These are phyloP conservation scores for Xylaria sp. DNA, from an alignment of 2,329 filamentous ascomycete genomes.

Conservation along the genomic window DNA sequence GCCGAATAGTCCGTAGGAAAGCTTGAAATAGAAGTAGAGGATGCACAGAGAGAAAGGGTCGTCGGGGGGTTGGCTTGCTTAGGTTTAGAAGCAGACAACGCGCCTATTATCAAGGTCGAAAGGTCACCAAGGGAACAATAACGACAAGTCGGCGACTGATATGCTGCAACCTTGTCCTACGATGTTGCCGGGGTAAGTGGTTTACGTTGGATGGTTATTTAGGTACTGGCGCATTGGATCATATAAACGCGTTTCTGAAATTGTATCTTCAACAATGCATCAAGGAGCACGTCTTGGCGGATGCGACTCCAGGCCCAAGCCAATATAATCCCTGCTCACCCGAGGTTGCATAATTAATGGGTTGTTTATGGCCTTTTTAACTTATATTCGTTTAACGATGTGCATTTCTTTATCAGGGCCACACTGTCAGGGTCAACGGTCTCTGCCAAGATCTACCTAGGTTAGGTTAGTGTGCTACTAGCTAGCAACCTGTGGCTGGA, in stretches of 20 bases:
- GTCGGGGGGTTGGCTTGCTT: background rate
- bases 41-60: background rate
- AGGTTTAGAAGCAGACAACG: background rate
- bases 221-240: slow-evolving; percentile 14
- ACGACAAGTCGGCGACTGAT: background rate
- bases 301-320: slow-evolving; percentile 22
- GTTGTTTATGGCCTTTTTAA: background rate
- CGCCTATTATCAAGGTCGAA: background rate
- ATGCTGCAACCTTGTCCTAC: background rate
- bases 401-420: background rate
- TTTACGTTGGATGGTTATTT: slow-evolving; percentile 10
- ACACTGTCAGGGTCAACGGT: background rate
- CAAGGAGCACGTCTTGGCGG: slow-evolving; percentile 26
- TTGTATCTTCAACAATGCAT: slow-evolving; percentile 29
- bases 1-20: slow-evolving; percentile 34
- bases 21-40: background rate
- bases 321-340: slow-evolving; percentile 25
- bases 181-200: background rate
- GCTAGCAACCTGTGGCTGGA: background rate
- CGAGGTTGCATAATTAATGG: slow-evolving; percentile 20
- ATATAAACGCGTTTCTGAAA: slow-evolving; percentile 31
- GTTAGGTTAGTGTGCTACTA: background rate
- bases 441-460: background rate
- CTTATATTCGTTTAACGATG: background rate
- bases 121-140: background rate